These are phyloP conservation scores for Euptelea pleiosperma DNA, from an alignment of 164 flowering plant species.

Conservation along the genomic window DNA sequence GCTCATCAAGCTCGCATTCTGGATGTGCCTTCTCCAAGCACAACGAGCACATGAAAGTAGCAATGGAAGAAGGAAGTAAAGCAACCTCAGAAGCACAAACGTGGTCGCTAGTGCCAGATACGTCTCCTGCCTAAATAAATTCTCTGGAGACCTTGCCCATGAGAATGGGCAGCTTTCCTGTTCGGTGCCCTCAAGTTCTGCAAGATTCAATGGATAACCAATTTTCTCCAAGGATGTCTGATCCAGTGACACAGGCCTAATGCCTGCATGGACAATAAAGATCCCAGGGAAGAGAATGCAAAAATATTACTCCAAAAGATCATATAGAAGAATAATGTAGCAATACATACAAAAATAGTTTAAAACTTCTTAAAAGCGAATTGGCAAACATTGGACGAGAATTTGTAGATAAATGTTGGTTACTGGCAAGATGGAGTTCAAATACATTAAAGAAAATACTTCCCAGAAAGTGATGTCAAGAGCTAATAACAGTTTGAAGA, in stretches of 20 bases:
- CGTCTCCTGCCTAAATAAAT: constrained; percentile 70
- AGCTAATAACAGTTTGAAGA: too few relatives aligned
- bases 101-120: constrained; percentile 72
- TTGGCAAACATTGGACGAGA: too few relatives aligned
- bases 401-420: too few relatives aligned
- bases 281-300: not conserved
- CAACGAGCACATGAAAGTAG: constrained; percentile 33
- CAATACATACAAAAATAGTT: too few relatives aligned
- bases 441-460: too few relatives aligned
- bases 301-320: not conserved
- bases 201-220: constrained; percentile 33
- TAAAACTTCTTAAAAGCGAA: too few relatives aligned
- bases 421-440: too few relatives aligned
- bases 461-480: too few relatives aligned
- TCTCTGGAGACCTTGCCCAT: constrained; percentile 93
- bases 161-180: constrained; percentile 77
- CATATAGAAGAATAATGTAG: not conserved
- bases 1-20: constrained; percentile 35
- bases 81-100: constrained; percentile 67
- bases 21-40: constrained; percentile 47
- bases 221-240: constrained; percentile 31
- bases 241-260: constrained; percentile 38
- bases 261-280: constrained; percentile 31
- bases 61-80: constrained; percentile 49
- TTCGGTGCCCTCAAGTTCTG: constrained; percentile 33